phyloP scores from a whole-genome alignment of 345 rosid genomes.

The Pistacia atlantica region DNA sequence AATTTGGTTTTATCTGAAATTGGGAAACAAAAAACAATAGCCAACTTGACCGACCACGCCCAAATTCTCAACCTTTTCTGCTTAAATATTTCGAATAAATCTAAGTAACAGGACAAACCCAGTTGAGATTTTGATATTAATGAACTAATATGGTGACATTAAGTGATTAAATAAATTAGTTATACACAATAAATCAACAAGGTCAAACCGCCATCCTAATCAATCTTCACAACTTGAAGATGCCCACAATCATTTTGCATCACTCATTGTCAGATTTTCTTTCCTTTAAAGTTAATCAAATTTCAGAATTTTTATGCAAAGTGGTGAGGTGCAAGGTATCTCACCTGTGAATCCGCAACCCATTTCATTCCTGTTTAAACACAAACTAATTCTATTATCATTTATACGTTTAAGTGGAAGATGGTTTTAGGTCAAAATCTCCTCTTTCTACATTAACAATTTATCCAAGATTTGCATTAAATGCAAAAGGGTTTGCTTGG shows the following conservation, averaged over 20 bases:
- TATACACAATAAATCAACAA: not conserved
- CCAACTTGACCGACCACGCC: constrained; percentile 12
- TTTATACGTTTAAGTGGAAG: no score
- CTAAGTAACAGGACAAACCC: not conserved
- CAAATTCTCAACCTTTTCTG: not conserved
- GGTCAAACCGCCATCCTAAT: not conserved
- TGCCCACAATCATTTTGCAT: not conserved
- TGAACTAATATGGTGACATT: not conserved
- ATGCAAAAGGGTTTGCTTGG: not conserved
- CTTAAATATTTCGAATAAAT: not conserved
- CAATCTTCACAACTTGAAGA: not conserved
- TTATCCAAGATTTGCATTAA: constrained; percentile 4
- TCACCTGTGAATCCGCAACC: not conserved
- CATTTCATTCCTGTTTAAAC: no score
- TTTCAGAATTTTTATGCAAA: not conserved
- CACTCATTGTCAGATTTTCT: constrained; percentile 2
- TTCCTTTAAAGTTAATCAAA: not conserved
- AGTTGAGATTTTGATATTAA: not conserved
- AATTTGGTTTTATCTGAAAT: no score
- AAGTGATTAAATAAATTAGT: constrained; percentile 1
- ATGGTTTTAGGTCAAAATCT: no score
- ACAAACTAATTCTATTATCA: no score
- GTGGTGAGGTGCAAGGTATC: constrained; percentile 3
- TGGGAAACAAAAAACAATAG: not conserved
- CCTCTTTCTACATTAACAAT: no score